These are phyloP conservation scores for Thermomyces lanuginosus DNA, from an alignment of 2,329 filamentous ascomycete species.

Conservation along the genomic window DNA sequence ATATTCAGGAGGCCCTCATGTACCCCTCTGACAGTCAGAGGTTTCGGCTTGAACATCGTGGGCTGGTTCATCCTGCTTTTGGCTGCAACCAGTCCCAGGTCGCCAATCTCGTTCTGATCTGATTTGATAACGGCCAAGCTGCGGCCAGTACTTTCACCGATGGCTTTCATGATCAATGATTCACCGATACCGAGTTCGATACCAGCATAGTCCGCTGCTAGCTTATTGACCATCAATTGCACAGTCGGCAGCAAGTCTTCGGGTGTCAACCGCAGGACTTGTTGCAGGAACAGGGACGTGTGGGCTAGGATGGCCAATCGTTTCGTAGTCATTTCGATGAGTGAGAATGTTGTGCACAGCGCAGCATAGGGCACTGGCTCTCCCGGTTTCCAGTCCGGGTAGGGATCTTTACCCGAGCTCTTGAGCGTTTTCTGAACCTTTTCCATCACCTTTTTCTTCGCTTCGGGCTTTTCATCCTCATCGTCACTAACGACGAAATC, in stretches of 20 bases:
- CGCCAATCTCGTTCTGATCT: conserved; percentile 91
- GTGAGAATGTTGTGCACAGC: conserved; percentile 82
- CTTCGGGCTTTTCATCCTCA: conserved; percentile 50
- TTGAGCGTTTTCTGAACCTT: conserved; percentile 65
- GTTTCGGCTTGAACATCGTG: conserved; percentile 96
- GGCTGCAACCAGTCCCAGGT: conserved; percentile 82
- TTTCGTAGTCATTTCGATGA: conserved; percentile 89
- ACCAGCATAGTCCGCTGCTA: conserved; percentile 89
- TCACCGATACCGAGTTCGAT: conserved; percentile 98
- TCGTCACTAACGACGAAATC: conserved; percentile 32
- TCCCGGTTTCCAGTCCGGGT: conserved; percentile 84
- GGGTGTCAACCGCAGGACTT: conserved; percentile 84
- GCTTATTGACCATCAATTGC: conserved; percentile 92
- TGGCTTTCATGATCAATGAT: conserved; percentile 96
- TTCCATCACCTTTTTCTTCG: conserved; percentile 58
- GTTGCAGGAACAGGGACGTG: conserved; percentile 77
- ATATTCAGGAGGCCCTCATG: conserved; percentile 78
- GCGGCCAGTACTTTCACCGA: conserved; percentile 83
- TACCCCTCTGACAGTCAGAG: conserved; percentile 71
- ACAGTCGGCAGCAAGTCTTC: conserved; percentile 75
- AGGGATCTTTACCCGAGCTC: conserved; percentile 57
- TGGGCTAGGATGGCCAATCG: conserved; percentile 74
- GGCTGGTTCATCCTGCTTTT: conserved; percentile 91
- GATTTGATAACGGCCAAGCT: conserved; percentile 80
- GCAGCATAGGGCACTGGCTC: conserved; percentile 87